phyloP scores from a whole-genome alignment of 352 stramenopile genomes.

The Phytophthora foliorum region DNA sequence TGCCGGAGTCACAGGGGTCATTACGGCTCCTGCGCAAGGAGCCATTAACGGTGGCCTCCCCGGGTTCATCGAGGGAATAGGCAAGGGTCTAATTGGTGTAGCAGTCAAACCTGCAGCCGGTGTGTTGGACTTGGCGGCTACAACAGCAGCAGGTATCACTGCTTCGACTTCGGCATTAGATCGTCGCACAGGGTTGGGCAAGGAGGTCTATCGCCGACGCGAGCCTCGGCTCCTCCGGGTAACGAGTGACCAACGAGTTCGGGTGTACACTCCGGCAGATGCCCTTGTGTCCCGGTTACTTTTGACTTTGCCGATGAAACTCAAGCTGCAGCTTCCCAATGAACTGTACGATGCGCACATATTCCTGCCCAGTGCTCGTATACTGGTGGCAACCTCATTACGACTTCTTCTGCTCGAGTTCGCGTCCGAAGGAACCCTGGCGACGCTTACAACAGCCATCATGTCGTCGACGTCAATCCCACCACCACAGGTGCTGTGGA shows the following conservation, averaged over 20 bases:
- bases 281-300: slow-evolving; percentile 75
- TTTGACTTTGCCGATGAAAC: slow-evolving; percentile 58
- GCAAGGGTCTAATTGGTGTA: slow-evolving; percentile 89
- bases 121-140: slow-evolving; percentile 84
- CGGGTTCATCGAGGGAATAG: slow-evolving; percentile 91
- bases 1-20: slow-evolving; percentile 91
- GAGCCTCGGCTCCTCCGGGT: slow-evolving; percentile 81
- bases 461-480: slow-evolving; percentile 45
- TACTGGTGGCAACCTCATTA: slow-evolving; percentile 80
- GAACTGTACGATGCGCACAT: slow-evolving; percentile 86
- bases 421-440: slow-evolving; percentile 38
- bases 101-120: slow-evolving; percentile 91
- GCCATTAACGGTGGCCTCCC: slow-evolving; percentile 91
- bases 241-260: slow-evolving; percentile 78
- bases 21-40: slow-evolving; percentile 92
- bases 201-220: slow-evolving; percentile 41
- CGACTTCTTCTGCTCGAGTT: slow-evolving; percentile 65
- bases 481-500: slow-evolving; percentile 40
- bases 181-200: slow-evolving; percentile 66
- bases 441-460: slow-evolving; percentile 40
- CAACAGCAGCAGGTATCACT: slow-evolving; percentile 84
- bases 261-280: slow-evolving; percentile 81
- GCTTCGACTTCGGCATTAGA: slow-evolving; percentile 88
- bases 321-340: slow-evolving; percentile 62
- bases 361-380: slow-evolving; percentile 69